Evolutionary conservation across 495 filamentous ascomycete genomes (phyloP), one percentile per base, ranked within the genome.

Genomic region (Aspergillus indologenus): DNA sequence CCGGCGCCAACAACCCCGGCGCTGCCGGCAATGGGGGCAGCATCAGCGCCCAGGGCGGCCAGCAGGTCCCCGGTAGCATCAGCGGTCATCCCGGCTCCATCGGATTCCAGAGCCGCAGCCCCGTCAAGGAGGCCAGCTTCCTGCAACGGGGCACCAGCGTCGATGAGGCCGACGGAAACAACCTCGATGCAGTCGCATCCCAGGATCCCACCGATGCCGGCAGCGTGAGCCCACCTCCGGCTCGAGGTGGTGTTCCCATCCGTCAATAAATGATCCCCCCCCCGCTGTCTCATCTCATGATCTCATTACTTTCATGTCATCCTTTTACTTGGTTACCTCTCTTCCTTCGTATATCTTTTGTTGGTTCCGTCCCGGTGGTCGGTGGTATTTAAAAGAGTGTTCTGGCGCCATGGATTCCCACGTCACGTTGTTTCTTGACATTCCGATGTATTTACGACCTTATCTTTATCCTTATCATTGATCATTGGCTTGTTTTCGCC

Each of bases 41-140:
- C 45, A 71, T 80, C 59, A 80, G 79, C 65, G 45, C 65, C 31
- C 69, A 71, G 54, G 71, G 56, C 17, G 59, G 71, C 45, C 71
- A 75, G 34, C 71, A 76, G 47, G 70, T 80, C 24, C 80, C 79
- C 44, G 74, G 73, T 44, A 79, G 74, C 59, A 68, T 79, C 52
- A 79, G 77, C 46, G 68, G 75, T 51, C 72, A 77, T 59, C 74
- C 76, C 15, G 75, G 77, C 43, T 79, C 77, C 31, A 64, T 75
- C 43, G 79, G 78, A 45, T 78, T 80, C 58, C 80, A 83, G 57
- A 83, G 84, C 65, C 87, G 88, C 47, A 92, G 89, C 66, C 91
- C 92, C 14, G 80, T 92, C 52, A 96, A 94, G 74, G 92, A 96
- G 79, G 85, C 83, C 63, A 91, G 87, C 73, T 91, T 87, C 68